A percentile compares a stretch with the other conserved stretches of the same genome.
Evolutionary conservation across 2,329 filamentous ascomycete species (phyloP).

Genomic region (Fusarium begoniae): DNA sequence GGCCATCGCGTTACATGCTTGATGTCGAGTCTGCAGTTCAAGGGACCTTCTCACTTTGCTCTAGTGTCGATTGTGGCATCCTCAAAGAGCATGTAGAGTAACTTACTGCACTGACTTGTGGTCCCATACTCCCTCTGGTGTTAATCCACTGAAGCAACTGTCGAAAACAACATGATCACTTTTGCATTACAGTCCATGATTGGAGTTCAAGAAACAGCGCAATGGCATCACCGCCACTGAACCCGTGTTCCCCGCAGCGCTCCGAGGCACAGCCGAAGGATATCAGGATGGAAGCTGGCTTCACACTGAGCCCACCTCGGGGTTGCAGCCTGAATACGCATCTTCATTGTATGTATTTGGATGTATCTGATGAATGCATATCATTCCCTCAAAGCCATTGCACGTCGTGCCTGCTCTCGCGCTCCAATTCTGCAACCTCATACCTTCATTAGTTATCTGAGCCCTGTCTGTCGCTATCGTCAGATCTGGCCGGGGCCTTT

Average conservation of each 20-base stretch:
- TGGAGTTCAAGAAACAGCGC: slow-evolving; percentile 32
- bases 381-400: slow-evolving; percentile 22
- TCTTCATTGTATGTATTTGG: not conserved
- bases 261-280: slow-evolving; percentile 42
- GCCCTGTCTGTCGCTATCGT: slow-evolving; percentile 19
- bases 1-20: slow-evolving; percentile 26
- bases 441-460: not conserved
- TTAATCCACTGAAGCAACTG: slow-evolving; percentile 1
- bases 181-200: slow-evolving; percentile 3
- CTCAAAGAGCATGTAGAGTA: not conserved
- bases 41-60: slow-evolving; percentile 33
- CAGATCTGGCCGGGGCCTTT: slow-evolving; percentile 38
- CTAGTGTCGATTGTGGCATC: slow-evolving; percentile 17
- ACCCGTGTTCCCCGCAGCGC: slow-evolving; percentile 16
- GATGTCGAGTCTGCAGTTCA: slow-evolving; percentile 21
- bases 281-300: slow-evolving; percentile 28
- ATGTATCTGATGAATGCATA: slow-evolving; percentile 20
- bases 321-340: slow-evolving; percentile 5
- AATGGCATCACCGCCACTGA: slow-evolving; percentile 26
- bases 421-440: slow-evolving; percentile 11
- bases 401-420: slow-evolving; percentile 15
- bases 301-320: slow-evolving; percentile 4
- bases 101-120: slow-evolving; percentile 1
- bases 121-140: not conserved
- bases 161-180: slow-evolving; percentile 7